Evolutionary conservation across 2,329 filamentous ascomycete species (phyloP), one percentile per base, ranked within the genome.

Genomic region (Cladophialophora carrionii): DNA sequence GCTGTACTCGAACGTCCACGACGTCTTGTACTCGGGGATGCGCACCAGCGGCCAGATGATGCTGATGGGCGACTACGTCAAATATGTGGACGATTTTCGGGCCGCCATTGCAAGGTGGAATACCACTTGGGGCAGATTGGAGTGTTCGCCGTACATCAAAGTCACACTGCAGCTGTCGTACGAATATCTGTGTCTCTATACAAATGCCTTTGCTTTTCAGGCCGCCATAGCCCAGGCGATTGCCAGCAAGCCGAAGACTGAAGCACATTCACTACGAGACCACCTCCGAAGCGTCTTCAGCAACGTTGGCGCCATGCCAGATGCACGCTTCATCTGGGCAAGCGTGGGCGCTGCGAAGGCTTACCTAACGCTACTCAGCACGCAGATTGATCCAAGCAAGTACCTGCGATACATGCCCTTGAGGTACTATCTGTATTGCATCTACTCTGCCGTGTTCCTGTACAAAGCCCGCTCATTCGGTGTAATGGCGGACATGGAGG

Each of bases 131-230:
- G 87, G 87, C 1, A 85, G 84, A 1, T 74, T 90, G 31, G 85
- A 83, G 49, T 90, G 88, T 72, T 88, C 88, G 1, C 81, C 85
- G 1, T 84, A 85, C 5, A 83, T 90, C 68, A 90, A 90, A 73
- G 85, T 86, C 3, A 89, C 85, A 4, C 76, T 91, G 2, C 80
- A 90, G 26, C 81, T 91, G 72, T 89, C 88, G 0, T 90, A 90
- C 72, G 88, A 91, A 70, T 91, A 90, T 72, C 77, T 91, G 1
- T 83, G 88, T 6, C 81, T 91, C 0, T 91, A 91, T 74, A 89
- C 88, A 57, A 90, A 90, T 64, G 88, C 89, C 0, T 91, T 91
- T 72, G 89, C 88, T 1, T 91, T 91, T 70, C 89, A 91, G 73
- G 88, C 89, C 2, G 89, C 87, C 0, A 85, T 84, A 57, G 85